Base-by-base conservation (phyloP, 441 rosid species). In the Omphalea diandra region DNA sequence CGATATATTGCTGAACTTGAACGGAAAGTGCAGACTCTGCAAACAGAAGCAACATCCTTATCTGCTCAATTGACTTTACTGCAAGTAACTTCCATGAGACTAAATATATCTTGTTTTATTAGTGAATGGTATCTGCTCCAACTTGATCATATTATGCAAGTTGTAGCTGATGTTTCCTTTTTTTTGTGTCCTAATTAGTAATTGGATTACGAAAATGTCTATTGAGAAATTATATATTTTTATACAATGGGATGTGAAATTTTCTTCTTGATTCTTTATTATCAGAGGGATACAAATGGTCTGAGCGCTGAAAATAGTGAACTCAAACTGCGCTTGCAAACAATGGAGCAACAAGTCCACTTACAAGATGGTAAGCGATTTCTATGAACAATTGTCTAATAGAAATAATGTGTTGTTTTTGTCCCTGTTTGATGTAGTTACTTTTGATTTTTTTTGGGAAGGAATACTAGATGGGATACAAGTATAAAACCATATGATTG, bases 1-100 rank as follows among this genome's bases (percentile, higher is more conserved):
- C 85, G 99, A 40, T 95, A 93, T 79, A 95, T 95, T 74, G 89
- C 93, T 65, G 99, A 95, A 81, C 98, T 95, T 55, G 99, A 95
- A 77, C 76, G 99, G 81, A 95, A 95, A 87, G 95, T 95, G 52
- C 98, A 92, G 80, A 93, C 98, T 55, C 78, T 95, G 74, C 99
- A 95, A 82, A 91, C 98, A 41, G 99, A 95, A 73, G 95, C 98
- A 20, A 95, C 98, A 44, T 82, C 99, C 58, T 85, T 95, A 75
- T 93, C 97, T 75, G 99, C 99, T 41, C 99, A 95, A 65, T 77
- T 95, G 84, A 84, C 94, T 66, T 84, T 95, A 56, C 78, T 93
- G 72, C 99, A 93, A 95, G 99, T 89, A 75, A 57, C 26, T 65
- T 75, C 56, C 32, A 64, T 68, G 53, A 62, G 52, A 43, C 70